phyloP scores from a whole-genome alignment of 2,329 filamentous ascomycete genomes.

The Hymenoscyphus scutula region DNA sequence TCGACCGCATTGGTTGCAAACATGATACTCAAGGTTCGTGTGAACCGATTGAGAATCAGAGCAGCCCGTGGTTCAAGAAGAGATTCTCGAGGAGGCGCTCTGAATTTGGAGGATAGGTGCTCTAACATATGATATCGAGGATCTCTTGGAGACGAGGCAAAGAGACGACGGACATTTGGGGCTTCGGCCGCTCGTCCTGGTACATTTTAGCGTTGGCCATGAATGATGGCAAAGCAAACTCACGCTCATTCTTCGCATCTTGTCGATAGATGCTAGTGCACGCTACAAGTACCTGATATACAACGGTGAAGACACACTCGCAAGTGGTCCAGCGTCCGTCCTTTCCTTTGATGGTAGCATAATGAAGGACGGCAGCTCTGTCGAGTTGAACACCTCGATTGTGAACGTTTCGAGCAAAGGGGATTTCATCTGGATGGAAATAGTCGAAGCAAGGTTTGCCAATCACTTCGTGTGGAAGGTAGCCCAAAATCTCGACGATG shows the following conservation, averaged over 20 bases:
- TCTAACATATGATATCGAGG: slow-evolving; percentile 89
- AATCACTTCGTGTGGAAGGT: slow-evolving; percentile 71
- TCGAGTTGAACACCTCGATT: slow-evolving; percentile 72
- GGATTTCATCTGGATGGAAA: slow-evolving; percentile 79
- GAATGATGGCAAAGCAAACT: slow-evolving; percentile 39
- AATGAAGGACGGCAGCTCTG: slow-evolving; percentile 81
- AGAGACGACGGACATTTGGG: slow-evolving; percentile 73
- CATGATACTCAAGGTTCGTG: slow-evolving; percentile 78
- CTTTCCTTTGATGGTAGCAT: slow-evolving; percentile 68
- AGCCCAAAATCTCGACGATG: slow-evolving; percentile 78
- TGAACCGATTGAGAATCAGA: slow-evolving; percentile 83
- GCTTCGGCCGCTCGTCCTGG: slow-evolving; percentile 74
- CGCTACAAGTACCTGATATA: slow-evolving; percentile 83
- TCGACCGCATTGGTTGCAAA: slow-evolving; percentile 77
- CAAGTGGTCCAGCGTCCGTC: slow-evolving; percentile 73
- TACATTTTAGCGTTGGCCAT: not conserved
- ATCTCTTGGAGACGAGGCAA: slow-evolving; percentile 77
- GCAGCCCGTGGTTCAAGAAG: slow-evolving; percentile 79
- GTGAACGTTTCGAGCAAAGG: slow-evolving; percentile 70
- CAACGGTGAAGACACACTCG: slow-evolving; percentile 86
- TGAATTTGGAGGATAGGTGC: slow-evolving; percentile 79
- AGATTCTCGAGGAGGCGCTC: slow-evolving; percentile 53
- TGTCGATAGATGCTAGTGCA: slow-evolving; percentile 75
- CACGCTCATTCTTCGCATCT: slow-evolving; percentile 71
- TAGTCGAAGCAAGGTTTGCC: slow-evolving; percentile 80